These are phyloP conservation scores for Neoboletus subvelutipes DNA, from an alignment of 768 basidiomycete species.

Conservation along the genomic window DNA sequence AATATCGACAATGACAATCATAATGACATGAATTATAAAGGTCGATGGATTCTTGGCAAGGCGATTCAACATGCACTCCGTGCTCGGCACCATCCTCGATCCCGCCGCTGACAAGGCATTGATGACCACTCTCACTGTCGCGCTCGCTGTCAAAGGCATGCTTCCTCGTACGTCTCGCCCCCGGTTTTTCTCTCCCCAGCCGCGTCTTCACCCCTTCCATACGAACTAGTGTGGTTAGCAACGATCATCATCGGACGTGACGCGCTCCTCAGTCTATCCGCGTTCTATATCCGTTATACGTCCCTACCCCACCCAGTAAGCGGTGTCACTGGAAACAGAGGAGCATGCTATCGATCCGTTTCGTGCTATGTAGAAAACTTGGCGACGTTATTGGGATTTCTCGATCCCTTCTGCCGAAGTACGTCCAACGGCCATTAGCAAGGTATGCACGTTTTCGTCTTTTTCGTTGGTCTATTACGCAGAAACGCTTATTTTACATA, in stretches of 20 bases:
- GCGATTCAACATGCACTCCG: conserved; percentile 80
- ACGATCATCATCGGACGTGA: conserved; percentile 88
- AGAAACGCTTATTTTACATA: neutral
- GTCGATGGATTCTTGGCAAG: conserved; percentile 91
- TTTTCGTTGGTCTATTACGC: neutral
- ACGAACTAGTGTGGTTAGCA: conserved; percentile 71
- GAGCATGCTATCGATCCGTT: conserved; percentile 1
- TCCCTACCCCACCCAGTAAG: conserved; percentile 81
- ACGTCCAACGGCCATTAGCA: conserved; percentile 90
- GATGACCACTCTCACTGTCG: conserved; percentile 90
- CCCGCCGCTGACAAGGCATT: conserved; percentile 96
- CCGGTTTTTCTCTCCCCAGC: too few relatives aligned
- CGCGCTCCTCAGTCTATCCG: conserved; percentile 78
- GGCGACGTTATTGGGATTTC: conserved; percentile 93
- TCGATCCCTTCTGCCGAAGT: conserved; percentile 95
- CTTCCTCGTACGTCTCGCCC: conserved; percentile 64
- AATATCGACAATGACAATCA: neutral
- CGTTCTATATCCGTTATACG: conserved; percentile 91
- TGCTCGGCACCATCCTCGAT: conserved; percentile 94
- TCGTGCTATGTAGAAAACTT: conserved; percentile 70
- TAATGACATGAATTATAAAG: conserved; percentile 39
- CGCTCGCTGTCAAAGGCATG: conserved; percentile 78
- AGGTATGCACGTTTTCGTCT: conserved; percentile 43
- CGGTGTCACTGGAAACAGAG: neutral
- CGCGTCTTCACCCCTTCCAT: neutral